Evolutionary conservation across 2,329 filamentous ascomycete genomes (phyloP), one percentile per base, ranked within the genome.

Genomic region (Boeremia exigua): DNA sequence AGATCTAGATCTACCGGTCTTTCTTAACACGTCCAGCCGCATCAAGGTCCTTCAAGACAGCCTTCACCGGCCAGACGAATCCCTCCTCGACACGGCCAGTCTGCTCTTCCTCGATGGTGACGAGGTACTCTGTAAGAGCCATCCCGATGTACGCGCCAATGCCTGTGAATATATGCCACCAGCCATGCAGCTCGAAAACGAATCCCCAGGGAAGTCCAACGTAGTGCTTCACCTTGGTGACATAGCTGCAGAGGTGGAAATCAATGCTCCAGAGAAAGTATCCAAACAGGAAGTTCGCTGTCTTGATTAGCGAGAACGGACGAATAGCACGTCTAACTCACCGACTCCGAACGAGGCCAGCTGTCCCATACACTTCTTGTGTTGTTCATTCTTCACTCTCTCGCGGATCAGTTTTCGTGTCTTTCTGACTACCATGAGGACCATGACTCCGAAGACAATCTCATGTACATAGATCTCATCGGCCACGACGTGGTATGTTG

Each of bases 161-260:
- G 0, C 83, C 85, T 0, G 85, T 88, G 25, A 86, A 72, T 14
- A 87, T 71, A 62, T 88, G 85, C 85, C 85, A 88, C 85, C 84
- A 87, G 1, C 84, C 85, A 63, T 87, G 85, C 12, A 87, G 65
- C 71, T 87, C 85, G 4, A 87, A 67, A 0, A 84, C 30, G 69
- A 82, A 85, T 1, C 80, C 81, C 79, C 77, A 84, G 0, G 85
- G 85, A 38, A 85, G 67, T 0, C 85, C 84, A 2, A 86, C 60
- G 0, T 48, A 60, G 7, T 73, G 71, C 44, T 83, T 80, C 10
- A 81, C 59, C 0, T 60, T 55, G 2, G 83, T 80, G 23, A 87
- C 73, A 55, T 79, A 67, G 0, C 70, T 66, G 61, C 85, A 88
- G 11, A 78, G 74, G 62, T 83, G 78, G 9, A 82, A 78, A 40